A percentile compares a stretch with the other conserved stretches of the same genome.
These are phyloP conservation scores for Petunia hybrid DNA, from an alignment of 305 asterid species.

Conservation along the genomic window DNA sequence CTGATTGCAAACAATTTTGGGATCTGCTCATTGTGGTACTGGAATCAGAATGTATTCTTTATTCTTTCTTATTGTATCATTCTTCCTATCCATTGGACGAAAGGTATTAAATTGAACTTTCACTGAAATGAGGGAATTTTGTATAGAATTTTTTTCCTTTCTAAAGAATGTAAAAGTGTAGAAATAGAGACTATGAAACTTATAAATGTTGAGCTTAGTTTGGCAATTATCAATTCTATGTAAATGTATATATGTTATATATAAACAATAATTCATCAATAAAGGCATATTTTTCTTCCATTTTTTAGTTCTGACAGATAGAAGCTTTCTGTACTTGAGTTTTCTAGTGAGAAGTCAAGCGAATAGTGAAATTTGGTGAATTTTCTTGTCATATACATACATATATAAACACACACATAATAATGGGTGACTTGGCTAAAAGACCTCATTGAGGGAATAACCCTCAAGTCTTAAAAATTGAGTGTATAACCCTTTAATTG, in stretches of 20 bases:
- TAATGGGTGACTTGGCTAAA: too few relatives aligned
- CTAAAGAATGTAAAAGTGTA: conserved; percentile 9
- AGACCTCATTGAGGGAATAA: too few relatives aligned
- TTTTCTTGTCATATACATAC: too few relatives aligned
- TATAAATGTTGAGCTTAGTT: neutral
- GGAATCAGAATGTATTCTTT: neutral
- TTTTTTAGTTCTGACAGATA: neutral
- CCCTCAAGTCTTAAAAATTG: too few relatives aligned
- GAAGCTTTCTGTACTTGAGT: neutral
- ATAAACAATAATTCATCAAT: neutral
- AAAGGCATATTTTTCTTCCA: neutral
- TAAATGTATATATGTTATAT: conserved; percentile 23
- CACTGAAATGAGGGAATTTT: conserved; percentile 26
- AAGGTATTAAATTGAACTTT: conserved; percentile 10
- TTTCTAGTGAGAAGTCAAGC: neutral
- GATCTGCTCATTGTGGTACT: neutral
- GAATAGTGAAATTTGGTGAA: too few relatives aligned
- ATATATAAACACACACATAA: too few relatives aligned
- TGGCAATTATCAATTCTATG: conserved; percentile 11
- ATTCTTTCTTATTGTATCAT: conserved; percentile 19
- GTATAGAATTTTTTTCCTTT: neutral
- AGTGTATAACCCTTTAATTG: too few relatives aligned
- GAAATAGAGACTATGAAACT: neutral
- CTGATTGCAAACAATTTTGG: conserved; percentile 18
- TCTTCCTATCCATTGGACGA: conserved; percentile 24